Evolutionary conservation across 2,329 filamentous ascomycete genomes (phyloP).

Genomic region (Trichoderma oligosporum): DNA sequence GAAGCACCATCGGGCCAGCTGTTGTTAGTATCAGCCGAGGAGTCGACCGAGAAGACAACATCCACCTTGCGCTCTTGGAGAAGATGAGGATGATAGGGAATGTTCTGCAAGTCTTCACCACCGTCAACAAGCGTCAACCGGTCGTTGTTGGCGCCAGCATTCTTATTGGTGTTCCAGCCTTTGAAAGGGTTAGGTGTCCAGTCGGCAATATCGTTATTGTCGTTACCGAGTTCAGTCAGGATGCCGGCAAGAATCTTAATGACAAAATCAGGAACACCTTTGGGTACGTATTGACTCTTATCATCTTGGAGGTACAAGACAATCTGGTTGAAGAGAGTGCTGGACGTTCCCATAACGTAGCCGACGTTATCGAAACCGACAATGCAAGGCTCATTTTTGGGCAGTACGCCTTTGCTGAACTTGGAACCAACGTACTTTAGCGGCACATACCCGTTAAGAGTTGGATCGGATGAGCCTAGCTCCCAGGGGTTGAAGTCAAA

Average conservation of each 20-base stretch:
- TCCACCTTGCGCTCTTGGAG: constrained; percentile 51
- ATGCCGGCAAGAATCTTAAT: constrained; percentile 47
- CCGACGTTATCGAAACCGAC: constrained; percentile 74
- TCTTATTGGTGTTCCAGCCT: constrained; percentile 47
- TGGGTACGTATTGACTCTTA: constrained; percentile 46
- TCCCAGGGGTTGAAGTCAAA: constrained; percentile 66
- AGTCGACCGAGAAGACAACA: constrained; percentile 63
- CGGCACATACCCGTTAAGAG: constrained; percentile 56
- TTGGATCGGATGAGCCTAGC: constrained; percentile 60
- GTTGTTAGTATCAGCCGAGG: constrained; percentile 55
- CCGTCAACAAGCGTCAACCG: constrained; percentile 74
- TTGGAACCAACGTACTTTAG: constrained; percentile 58
- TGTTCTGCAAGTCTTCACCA: constrained; percentile 74
- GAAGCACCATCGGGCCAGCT: constrained; percentile 60
- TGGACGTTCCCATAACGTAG: constrained; percentile 79
- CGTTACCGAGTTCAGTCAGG: constrained; percentile 51
- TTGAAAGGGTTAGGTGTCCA: constrained; percentile 59
- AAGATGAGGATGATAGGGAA: constrained; percentile 66
- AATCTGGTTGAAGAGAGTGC: constrained; percentile 70
- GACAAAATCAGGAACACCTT: constrained; percentile 43
- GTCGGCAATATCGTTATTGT: constrained; percentile 72
- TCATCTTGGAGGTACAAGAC: constrained; percentile 63
- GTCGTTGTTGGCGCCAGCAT: constrained; percentile 41
- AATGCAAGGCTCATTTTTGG: constrained; percentile 45
- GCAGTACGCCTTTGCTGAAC: constrained; percentile 48